Conservation (phyloP, 108 stramenopile genomes). For the Heterococcus sp. region DNA sequence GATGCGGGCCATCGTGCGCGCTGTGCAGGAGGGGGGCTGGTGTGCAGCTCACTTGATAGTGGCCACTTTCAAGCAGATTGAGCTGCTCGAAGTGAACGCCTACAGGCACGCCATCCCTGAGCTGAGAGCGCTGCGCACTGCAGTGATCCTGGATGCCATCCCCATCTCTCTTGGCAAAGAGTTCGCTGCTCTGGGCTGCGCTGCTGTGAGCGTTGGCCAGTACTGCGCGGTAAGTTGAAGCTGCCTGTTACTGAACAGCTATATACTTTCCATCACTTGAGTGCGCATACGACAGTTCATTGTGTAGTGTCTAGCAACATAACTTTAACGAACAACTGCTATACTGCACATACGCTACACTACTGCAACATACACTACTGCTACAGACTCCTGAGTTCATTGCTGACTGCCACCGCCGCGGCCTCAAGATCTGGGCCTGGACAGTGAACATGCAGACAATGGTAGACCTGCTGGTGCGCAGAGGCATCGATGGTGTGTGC, state of each 20-base stretch:
- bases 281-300: neutral
- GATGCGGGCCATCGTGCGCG: conserved; percentile 10
- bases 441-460: conserved; percentile 20
- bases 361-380: conserved; percentile 15
- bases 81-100: conserved; percentile 42
- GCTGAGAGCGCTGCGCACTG: conserved; percentile 35
- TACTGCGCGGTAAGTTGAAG: conserved; percentile 4
- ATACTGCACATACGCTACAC: neutral
- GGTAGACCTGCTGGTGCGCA: conserved; percentile 21
- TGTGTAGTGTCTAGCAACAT: neutral
- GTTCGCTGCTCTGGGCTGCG: conserved; percentile 17
- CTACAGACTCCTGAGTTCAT: conserved; percentile 27
- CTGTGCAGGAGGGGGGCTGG: conserved; percentile 32
- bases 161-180: conserved; percentile 24
- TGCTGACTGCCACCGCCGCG: conserved; percentile 30
- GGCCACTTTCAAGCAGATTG: conserved; percentile 41
- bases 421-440: conserved; percentile 36
- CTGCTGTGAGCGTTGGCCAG: neutral
- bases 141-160: conserved; percentile 24
- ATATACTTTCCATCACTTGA: neutral
- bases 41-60: conserved; percentile 26
- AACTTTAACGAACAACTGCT: neutral
- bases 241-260: neutral
- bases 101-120: conserved; percentile 30
- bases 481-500: conserved; percentile 36